A percentile compares a stretch with the other conserved stretches of the same genome.
Evolutionary conservation across 2,329 filamentous ascomycete genomes (phyloP).

Genomic region (Coniochaeta sp.): DNA sequence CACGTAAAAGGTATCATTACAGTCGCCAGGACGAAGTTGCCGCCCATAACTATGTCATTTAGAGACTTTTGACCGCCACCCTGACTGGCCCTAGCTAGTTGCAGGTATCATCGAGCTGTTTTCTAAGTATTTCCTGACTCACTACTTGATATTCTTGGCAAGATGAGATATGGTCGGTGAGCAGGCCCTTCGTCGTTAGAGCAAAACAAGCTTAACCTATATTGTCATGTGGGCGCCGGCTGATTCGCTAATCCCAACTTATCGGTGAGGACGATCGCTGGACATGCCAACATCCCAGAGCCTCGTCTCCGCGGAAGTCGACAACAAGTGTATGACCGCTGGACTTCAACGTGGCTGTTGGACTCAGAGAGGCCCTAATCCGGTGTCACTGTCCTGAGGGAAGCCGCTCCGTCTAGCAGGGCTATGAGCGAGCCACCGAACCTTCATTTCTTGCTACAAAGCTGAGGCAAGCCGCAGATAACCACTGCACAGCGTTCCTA

Average conservation of each 20-base stretch:
- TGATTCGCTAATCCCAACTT: background rate
- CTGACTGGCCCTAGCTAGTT: too few relatives aligned
- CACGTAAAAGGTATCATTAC: too few relatives aligned
- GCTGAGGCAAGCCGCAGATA: background rate
- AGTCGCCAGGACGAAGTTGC: too few relatives aligned
- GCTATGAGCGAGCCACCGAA: background rate
- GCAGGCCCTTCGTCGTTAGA: too few relatives aligned
- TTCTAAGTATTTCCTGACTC: too few relatives aligned
- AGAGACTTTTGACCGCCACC: too few relatives aligned
- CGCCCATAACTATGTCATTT: too few relatives aligned
- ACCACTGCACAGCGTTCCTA: background rate
- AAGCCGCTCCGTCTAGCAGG: background rate
- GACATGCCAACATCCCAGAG: background rate
- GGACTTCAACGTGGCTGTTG: background rate
- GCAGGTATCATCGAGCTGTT: too few relatives aligned
- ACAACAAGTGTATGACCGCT: background rate
- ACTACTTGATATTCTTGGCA: too few relatives aligned
- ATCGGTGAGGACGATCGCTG: background rate
- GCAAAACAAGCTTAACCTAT: too few relatives aligned
- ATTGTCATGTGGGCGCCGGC: too few relatives aligned
- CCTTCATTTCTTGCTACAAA: background rate
- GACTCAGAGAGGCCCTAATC: background rate
- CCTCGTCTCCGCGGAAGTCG: background rate
- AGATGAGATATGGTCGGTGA: too few relatives aligned
- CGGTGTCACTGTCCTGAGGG: background rate